Evolutionary conservation across 345 rosid genomes (phyloP).

Genomic region (Orychophragmus violaceus): DNA sequence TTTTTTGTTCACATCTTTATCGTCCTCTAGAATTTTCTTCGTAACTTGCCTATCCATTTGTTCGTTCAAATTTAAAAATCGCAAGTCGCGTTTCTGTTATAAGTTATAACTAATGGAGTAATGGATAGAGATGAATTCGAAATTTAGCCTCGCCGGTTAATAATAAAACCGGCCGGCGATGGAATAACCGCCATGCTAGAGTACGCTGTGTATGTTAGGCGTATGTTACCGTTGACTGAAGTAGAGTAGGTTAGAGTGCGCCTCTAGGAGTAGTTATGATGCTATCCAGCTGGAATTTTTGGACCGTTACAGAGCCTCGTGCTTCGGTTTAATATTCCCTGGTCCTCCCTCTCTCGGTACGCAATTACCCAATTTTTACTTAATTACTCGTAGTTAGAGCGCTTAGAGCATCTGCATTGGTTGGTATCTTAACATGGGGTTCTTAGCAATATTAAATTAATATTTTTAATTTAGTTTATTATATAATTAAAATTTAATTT

Average conservation of each 20-base stretch:
- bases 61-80: slow-evolving; percentile 9
- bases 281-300: neutral
- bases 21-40: neutral
- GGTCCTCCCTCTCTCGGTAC: no score
- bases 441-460: no score
- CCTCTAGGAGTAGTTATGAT: slow-evolving; percentile 26
- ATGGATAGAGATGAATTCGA: no score
- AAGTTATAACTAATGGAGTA: slow-evolving; percentile 2
- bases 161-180: neutral
- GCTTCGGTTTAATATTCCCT: neutral
- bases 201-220: slow-evolving; percentile 11
- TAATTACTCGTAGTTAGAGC: no score
- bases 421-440: no score
- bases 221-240: slow-evolving; percentile 21
- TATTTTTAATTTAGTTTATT: no score
- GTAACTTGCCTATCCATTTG: slow-evolving; percentile 30
- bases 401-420: no score
- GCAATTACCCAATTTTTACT: neutral
- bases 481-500: no score
- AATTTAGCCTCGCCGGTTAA: slow-evolving; percentile 1
- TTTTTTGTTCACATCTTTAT: neutral
- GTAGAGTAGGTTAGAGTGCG: slow-evolving; percentile 24
- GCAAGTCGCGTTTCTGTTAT: slow-evolving; percentile 22
- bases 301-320: neutral
- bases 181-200: slow-evolving; percentile 19